Evolutionary conservation across 2,329 filamentous ascomycete genomes (phyloP).

Genomic region (Penicillium sp.): DNA sequence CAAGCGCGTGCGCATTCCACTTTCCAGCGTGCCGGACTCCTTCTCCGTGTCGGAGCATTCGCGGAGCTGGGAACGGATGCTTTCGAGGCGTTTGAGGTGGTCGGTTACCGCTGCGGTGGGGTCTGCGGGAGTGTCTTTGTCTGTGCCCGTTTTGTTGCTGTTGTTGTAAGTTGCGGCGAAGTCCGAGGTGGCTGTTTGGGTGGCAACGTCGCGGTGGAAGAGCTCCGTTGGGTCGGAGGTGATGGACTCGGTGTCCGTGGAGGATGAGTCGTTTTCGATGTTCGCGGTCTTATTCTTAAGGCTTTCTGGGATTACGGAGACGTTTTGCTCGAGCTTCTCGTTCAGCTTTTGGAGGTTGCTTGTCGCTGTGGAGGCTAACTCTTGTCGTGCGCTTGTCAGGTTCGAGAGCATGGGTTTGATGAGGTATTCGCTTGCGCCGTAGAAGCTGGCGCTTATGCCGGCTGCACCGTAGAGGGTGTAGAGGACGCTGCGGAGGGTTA

Average conservation of each 20-base stretch:
- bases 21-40: constrained; percentile 26
- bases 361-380: constrained; percentile 46
- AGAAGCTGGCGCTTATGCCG: constrained; percentile 48
- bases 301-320: constrained; percentile 43
- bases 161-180: too few species aligned
- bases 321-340: constrained; percentile 44
- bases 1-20: constrained; percentile 28
- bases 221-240: constrained; percentile 55
- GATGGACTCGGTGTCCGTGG: constrained; percentile 32
- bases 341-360: constrained; percentile 49
- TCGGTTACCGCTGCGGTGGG: constrained; percentile 19
- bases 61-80: constrained; percentile 44
- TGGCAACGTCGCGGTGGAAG: constrained; percentile 55
- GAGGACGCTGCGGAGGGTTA: constrained; percentile 49
- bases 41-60: constrained; percentile 39
- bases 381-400: constrained; percentile 49
- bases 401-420: constrained; percentile 50
- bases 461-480: constrained; percentile 51
- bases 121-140: constrained; percentile 12
- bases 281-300: too few species aligned
- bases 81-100: constrained; percentile 42
- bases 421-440: constrained; percentile 52
- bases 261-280: too few species aligned
- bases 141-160: too few species aligned
- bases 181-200: constrained; percentile 49